Base-by-base conservation (phyloP, 257 asterid genomes). In the Forsythia viridissima region DNA sequence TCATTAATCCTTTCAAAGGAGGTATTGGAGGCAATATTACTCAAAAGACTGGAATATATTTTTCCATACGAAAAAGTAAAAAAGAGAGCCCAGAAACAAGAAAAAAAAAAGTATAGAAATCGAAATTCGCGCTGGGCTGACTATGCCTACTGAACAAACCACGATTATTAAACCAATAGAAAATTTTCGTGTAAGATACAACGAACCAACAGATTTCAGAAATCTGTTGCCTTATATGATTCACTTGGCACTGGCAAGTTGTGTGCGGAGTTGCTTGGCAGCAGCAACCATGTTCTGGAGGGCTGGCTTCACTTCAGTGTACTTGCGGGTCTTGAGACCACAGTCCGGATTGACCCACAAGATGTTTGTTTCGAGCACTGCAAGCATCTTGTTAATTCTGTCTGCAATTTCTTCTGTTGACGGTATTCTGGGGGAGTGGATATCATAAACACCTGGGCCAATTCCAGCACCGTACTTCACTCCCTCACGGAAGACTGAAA, bases 281-380 rank as follows among this genome's bases (percentile, higher is more conserved):
- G 98, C 99, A 10, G 93, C 63, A 34, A 95, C 97, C 98, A 93
- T 90, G 87, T 87, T 82, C 61, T 81, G 91, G 18, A 95, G 93
- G 68, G 99, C 98, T 0, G 99, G 99, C 84, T 92, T 95, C 67
- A 95, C 99, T 83, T 95, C 99, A 0, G 77, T 40, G 78, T 95
- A 95, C 86, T 93, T 95, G 69, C 97, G 94, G 59, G 99, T 95
- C 93, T 95, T 95, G 78, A 95, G 97, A 77, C 99, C 99, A 46
- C 97, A 95, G 81, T 95, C 99, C 0, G 97, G 99, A 91, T 95
- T 95, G 13, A 95, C 98, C 99, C 99, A 95, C 94, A 95, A 83
- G 77, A 95, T 88, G 90, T 93, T 93, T 84, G 97, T 90, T 73
- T 93, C 99, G 0, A 93, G 93, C 59, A 95, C 99, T 4, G 98